A percentile compares a stretch with the other conserved stretches of the same genome.
Conservation (phyloP, 768 basidiomycete species). For the Tricholoma flavovirens region DNA sequence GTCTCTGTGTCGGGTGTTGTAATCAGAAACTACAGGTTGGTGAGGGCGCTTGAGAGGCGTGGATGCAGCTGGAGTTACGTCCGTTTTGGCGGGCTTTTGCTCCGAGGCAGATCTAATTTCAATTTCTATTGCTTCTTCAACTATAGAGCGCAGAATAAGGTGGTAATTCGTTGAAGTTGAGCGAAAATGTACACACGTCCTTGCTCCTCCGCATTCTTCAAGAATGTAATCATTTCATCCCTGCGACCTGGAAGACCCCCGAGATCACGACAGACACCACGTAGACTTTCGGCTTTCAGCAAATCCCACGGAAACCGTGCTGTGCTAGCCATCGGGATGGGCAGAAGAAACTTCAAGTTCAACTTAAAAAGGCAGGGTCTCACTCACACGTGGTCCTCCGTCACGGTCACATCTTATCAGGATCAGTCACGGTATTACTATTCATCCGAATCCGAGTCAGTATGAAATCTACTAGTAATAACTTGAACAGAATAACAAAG, state of each 20-base stretch:
- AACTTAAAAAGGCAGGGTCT: background rate
- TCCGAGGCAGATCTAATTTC: slow-evolving; percentile 1
- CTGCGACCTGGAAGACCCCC: slow-evolving; percentile 4
- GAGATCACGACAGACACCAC: slow-evolving; percentile 15
- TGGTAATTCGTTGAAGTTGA: background rate
- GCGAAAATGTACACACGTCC: slow-evolving; percentile 12
- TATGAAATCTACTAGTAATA: too few relatives aligned
- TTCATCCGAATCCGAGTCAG: too few relatives aligned
- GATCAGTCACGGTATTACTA: too few relatives aligned
- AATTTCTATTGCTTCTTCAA: slow-evolving; percentile 9
- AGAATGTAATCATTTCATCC: slow-evolving; percentile 11
- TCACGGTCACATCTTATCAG: too few relatives aligned
- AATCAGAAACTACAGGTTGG: slow-evolving; percentile 14
- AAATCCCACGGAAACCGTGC: slow-evolving; percentile 15
- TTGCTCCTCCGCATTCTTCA: slow-evolving; percentile 6
- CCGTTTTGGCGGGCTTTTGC: background rate
- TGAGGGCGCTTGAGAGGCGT: slow-evolving; percentile 1
- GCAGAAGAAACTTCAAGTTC: too few relatives aligned
- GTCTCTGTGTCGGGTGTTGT: slow-evolving; percentile 14
- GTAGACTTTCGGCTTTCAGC: slow-evolving; percentile 18
- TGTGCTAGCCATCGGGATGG: background rate
- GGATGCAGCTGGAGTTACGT: background rate
- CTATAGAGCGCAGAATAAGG: slow-evolving; percentile 2
- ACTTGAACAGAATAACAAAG: background rate
- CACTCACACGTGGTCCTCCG: background rate